These are phyloP conservation scores for Ephemerocybe angulata DNA, from an alignment of 768 basidiomycete species.

Conservation along the genomic window DNA sequence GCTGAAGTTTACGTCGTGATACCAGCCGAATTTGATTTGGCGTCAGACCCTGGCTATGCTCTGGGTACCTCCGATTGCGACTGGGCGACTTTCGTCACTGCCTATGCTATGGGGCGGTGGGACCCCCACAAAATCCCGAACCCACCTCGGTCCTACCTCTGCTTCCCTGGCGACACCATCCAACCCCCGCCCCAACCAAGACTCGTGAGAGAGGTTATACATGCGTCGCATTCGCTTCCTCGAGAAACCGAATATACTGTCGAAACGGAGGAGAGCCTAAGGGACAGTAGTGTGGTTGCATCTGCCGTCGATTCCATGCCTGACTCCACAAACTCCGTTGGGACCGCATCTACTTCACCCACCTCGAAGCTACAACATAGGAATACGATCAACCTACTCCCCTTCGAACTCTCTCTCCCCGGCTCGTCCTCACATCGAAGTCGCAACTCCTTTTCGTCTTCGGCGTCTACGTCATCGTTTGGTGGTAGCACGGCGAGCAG, in stretches of 20 bases:
- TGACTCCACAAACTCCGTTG: not conserved
- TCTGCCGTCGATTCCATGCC: not conserved
- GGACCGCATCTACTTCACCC: too few species aligned
- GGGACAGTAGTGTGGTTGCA: too few species aligned
- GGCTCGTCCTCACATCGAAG: conserved; percentile 30
- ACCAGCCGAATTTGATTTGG: not conserved
- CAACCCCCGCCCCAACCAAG: not conserved
- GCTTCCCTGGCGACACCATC: not conserved
- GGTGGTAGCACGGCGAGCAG: conserved; percentile 13
- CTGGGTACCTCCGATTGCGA: conserved; percentile 37
- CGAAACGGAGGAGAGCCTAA: not conserved
- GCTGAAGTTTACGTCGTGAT: not conserved
- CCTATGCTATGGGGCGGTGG: conserved; percentile 77
- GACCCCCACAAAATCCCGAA: conserved; percentile 70
- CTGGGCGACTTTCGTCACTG: conserved; percentile 74
- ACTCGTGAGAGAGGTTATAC: too few species aligned
- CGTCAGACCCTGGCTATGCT: conserved; percentile 2
- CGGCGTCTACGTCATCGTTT: conserved; percentile 17
- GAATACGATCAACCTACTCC: conserved; percentile 13
- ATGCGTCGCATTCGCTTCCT: too few species aligned
- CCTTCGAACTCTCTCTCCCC: conserved; percentile 20
- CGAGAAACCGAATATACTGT: not conserved
- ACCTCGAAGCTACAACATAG: not conserved
- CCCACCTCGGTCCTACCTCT: conserved; percentile 36
- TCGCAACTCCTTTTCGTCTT: conserved; percentile 31